These are phyloP conservation scores for Geranium rotundifolium DNA, from an alignment of 345 rosid genomes.

Conservation along the genomic window DNA sequence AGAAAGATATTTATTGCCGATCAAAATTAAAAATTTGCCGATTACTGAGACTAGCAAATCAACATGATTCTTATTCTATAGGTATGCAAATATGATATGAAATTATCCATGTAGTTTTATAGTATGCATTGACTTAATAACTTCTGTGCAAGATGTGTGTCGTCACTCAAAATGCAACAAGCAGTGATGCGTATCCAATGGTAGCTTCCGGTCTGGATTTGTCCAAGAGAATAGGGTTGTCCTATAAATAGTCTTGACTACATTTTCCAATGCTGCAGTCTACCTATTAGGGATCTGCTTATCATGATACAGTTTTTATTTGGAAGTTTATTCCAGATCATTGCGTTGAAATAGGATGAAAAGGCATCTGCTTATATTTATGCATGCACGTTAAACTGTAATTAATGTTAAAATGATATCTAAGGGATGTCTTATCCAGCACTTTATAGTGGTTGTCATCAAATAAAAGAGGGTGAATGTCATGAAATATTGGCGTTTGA, in stretches of 20 bases:
- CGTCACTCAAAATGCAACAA: not conserved
- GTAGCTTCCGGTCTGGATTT: too few species aligned
- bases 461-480: not conserved
- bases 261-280: too few species aligned
- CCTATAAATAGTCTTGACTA: not conserved
- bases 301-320: not conserved
- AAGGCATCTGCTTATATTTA: not conserved
- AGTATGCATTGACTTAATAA: too few species aligned
- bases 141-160: too few species aligned
- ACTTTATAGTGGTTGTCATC: not conserved
- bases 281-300: not conserved
- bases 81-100: not conserved
- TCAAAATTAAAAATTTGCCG: not conserved
- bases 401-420: not conserved
- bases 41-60: not conserved
- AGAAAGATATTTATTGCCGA: not conserved
- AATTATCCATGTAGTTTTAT: too few species aligned
- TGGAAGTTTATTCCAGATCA: not conserved
- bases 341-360: not conserved
- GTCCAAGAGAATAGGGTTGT: not conserved
- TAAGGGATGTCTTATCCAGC: not conserved
- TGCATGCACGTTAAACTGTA: not conserved
- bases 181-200: too few species aligned
- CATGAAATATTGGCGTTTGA: not conserved
- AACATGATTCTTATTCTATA: too few species aligned